Evolutionary conservation across 805 yeast species (phyloP), one percentile per base, ranked within the genome.

Genomic region (Candida boleticola): DNA sequence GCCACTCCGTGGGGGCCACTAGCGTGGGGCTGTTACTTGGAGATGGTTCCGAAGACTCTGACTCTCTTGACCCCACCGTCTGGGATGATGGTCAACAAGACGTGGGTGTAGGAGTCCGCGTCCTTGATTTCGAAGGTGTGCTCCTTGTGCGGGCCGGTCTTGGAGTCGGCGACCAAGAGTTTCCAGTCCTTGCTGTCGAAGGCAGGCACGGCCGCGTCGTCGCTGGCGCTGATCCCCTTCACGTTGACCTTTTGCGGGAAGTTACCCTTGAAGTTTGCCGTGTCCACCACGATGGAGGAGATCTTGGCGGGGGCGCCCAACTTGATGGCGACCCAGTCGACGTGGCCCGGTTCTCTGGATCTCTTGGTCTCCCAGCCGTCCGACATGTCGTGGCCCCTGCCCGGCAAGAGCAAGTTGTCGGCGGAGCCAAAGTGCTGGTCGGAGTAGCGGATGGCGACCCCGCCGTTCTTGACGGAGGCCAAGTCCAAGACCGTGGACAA

Each of bases 321-420:
- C 52, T 83, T 79, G 44, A 92, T 77, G 40, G 88, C 77, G 2
- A 81, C 96, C 97, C 97, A 92, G 70, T 92, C 99, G 29, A 78
- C 81, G 61, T 92, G 98, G 34, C 87, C 89, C 3, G 82, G 78
- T 10, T 68, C 72, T 60, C 98, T 77, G 1, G 97, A 89, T 61
- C 99, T 80, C 54, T 79, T 80, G 19, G 99, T 92, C 62, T 92
- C 99, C 99, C 99, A 92, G 11, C 99, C 99, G 58, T 93, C 98
- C 39, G 93, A 80, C 98, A 92, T 92, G 63, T 92, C 97, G 54
- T 76, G 79, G 40, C 99, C 99, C 46, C 97, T 80, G 13, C 98
- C 98, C 2, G 97, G 97, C 42, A 92, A 71, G 43, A 92, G 68
- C 47, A 92, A 70, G 67, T 92, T 92, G 61, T 87, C 95, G 29